Conservation (phyloP, 2,329 filamentous ascomycete species). For the Aspergillus pseudoglaucus region DNA sequence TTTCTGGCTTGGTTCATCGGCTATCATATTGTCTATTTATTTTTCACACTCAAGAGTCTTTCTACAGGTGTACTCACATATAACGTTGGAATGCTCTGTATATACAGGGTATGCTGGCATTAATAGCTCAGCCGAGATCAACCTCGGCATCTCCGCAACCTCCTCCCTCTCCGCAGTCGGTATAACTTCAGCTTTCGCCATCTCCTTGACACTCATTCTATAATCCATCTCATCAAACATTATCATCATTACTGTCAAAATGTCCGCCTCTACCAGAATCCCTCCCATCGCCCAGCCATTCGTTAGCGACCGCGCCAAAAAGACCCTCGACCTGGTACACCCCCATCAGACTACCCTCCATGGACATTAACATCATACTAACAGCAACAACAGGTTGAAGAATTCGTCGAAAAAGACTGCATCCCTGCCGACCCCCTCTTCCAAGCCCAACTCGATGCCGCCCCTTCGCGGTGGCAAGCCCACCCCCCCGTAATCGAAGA, state of each 20-base stretch:
- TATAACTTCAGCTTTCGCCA: conserved; percentile 2
- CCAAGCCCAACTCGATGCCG: conserved; percentile 70
- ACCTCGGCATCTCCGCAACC: conserved; percentile 13
- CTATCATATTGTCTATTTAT: no score
- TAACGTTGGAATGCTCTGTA: no score
- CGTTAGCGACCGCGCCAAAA: conserved; percentile 78
- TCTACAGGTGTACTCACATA: no score
- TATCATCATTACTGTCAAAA: conserved; percentile 21
- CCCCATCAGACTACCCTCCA: not conserved
- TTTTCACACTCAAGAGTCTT: no score
- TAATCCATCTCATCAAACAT: not conserved
- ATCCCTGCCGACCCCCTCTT: conserved; percentile 77
- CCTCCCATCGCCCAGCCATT: conserved; percentile 53
- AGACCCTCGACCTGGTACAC: conserved; percentile 67
- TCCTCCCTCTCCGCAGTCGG: conserved; percentile 3
- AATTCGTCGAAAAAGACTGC: conserved; percentile 96
- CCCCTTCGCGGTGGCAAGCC: conserved; percentile 67
- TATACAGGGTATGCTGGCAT: no score
- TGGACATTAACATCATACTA: not conserved
- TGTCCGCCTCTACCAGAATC: conserved; percentile 49
- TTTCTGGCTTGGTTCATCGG: no score
- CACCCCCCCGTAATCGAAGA: conserved; percentile 81
- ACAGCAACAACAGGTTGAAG: conserved; percentile 60
- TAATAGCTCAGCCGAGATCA: not conserved
- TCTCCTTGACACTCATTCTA: not conserved